Conservation (phyloP, 495 filamentous ascomycete genomes). For the Haplographium delicatum region DNA sequence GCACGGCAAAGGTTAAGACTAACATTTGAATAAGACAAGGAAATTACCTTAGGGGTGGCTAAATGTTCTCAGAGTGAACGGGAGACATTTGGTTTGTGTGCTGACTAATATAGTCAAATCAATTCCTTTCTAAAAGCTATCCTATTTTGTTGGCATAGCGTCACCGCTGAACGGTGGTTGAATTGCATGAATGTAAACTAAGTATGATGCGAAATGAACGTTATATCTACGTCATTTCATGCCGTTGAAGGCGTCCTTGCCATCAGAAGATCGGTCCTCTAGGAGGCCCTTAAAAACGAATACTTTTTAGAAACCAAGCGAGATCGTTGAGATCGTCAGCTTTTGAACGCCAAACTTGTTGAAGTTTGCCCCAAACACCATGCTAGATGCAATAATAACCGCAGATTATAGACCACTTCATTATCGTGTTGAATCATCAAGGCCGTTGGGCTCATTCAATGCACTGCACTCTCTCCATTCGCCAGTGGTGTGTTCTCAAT, state of each 20-base stretch:
- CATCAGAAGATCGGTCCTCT: background rate
- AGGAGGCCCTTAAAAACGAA: background rate
- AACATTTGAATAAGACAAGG: no score
- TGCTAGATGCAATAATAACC: constrained; percentile 20
- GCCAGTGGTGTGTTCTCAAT: constrained; percentile 9
- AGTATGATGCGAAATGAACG: no score
- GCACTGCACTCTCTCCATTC: constrained; percentile 7
- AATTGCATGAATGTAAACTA: no score
- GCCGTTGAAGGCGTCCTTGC: constrained; percentile 16
- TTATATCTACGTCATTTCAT: no score
- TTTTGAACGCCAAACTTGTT: constrained; percentile 37
- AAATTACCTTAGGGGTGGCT: no score
- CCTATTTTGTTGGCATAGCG: no score
- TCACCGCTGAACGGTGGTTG: no score
- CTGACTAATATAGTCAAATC: no score
- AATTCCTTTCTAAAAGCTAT: no score
- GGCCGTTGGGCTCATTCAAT: constrained; percentile 18
- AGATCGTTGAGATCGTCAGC: constrained; percentile 27
- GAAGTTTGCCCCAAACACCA: constrained; percentile 31
- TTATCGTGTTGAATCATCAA: constrained; percentile 27
- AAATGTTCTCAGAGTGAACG: no score
- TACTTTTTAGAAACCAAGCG: constrained; percentile 7
- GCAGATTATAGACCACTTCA: background rate
- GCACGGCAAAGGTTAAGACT: no score
- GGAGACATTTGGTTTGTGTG: no score